These are phyloP conservation scores for Wickerhamiella siamensis DNA, from an alignment of 805 yeast genomes.

Conservation along the genomic window DNA sequence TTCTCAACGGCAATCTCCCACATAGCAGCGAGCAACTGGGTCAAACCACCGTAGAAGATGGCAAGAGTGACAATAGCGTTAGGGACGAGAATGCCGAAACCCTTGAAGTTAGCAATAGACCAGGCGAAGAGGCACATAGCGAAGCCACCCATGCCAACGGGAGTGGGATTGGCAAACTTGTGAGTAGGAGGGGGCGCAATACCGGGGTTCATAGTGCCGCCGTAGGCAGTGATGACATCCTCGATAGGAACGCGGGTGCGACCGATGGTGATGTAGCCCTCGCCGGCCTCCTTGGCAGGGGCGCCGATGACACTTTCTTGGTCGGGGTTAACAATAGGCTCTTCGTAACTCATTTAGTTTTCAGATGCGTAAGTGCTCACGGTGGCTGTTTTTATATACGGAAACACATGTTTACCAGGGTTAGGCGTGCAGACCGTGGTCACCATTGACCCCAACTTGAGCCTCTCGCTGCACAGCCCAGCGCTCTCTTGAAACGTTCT, in stretches of 20 bases:
- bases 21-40: slow-evolving; percentile 48
- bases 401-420: no score
- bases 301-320: background rate
- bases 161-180: slow-evolving; percentile 52
- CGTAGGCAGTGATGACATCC: slow-evolving; percentile 30
- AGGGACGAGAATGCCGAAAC: slow-evolving; percentile 38
- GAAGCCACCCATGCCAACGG: slow-evolving; percentile 47
- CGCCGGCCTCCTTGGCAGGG: slow-evolving; percentile 1
- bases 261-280: slow-evolving; percentile 1
- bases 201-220: slow-evolving; percentile 75
- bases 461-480: no score
- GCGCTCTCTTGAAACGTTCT: no score
- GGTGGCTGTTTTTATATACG: background rate
- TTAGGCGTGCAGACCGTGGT: no score
- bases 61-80: slow-evolving; percentile 45
- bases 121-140: slow-evolving; percentile 49
- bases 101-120: slow-evolving; percentile 40
- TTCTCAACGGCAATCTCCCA: slow-evolving; percentile 53
- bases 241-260: background rate
- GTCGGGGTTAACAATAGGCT: background rate
- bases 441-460: no score
- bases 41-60: slow-evolving; percentile 47
- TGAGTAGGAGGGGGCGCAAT: slow-evolving; percentile 40
- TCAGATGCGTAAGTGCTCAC: background rate
- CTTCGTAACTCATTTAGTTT: background rate